Evolutionary conservation across 495 filamentous ascomycete genomes (phyloP).

Genomic region (Lindgomyces ingoldianus): DNA sequence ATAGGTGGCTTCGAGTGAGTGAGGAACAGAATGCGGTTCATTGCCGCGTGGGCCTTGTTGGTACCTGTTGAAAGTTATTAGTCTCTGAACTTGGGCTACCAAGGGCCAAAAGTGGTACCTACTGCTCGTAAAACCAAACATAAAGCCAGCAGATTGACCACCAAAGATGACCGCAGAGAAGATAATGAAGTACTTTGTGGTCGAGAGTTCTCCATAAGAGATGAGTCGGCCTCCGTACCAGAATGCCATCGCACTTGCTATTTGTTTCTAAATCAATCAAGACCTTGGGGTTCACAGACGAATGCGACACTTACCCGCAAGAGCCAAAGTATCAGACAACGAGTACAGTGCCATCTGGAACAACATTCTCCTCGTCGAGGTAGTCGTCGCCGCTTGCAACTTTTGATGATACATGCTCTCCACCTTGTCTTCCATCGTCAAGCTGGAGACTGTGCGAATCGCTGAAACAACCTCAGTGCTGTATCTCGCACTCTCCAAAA

Average conservation of each 20-base stretch:
- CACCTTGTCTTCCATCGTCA: constrained; percentile 47
- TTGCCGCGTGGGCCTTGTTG: constrained; percentile 79
- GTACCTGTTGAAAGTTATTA: constrained; percentile 74
- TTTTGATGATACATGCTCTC: constrained; percentile 11
- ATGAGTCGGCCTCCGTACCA: constrained; percentile 88
- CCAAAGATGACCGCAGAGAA: constrained; percentile 80
- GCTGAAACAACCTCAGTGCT: constrained; percentile 56
- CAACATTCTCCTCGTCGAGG: constrained; percentile 46
- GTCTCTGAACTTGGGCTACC: too few relatives aligned
- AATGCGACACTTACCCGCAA: constrained; percentile 3
- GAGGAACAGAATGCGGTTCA: constrained; percentile 17
- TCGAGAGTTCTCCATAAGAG: constrained; percentile 62
- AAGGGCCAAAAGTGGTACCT: not conserved
- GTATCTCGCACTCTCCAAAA: constrained; percentile 38
- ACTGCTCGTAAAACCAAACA: constrained; percentile 53
- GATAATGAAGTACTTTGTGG: constrained; percentile 82
- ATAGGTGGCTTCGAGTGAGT: constrained; percentile 64
- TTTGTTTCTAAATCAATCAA: constrained; percentile 49
- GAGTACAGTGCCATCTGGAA: constrained; percentile 74
- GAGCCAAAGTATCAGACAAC: constrained; percentile 68
- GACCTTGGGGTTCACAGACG: not conserved
- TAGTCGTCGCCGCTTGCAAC: constrained; percentile 3
- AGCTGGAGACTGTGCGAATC: constrained; percentile 57
- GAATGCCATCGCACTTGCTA: constrained; percentile 82
- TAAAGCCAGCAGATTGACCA: constrained; percentile 75